Base-by-base conservation (phyloP, 495 filamentous ascomycete genomes). In the Annulohypoxylon bovei region DNA sequence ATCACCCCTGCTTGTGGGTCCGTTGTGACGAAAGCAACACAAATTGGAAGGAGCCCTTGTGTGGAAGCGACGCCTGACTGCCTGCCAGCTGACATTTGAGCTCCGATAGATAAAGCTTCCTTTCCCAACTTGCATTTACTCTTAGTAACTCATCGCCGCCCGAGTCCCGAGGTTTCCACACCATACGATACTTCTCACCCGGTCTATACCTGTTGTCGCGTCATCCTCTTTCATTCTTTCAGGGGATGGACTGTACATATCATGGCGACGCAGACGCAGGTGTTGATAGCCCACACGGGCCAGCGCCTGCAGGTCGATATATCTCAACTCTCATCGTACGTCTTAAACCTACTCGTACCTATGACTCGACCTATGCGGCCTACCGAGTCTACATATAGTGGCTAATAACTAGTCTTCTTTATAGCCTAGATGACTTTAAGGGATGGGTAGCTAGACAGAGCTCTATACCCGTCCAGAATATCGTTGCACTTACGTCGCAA, bases 271-370 rank as follows among this genome's bases (percentile, higher is more conserved):
- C 89, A 90, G 81, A 83, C 92, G 77, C 87, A 93, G 79, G 88
- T 97, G 79, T 91, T 91, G 80, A 88, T 95, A 65, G 94, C 92
- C 83, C 93, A 95, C 83, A 91, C 91, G 73, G 94, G 94, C 83
- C 89, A 93, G 83, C 89, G 90, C 82, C 85, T 94, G 76, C 83
- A 86, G 72, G 84, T 91, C 67, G 92, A 96, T 79, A 86, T 87
- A 23, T 84, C 86, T 53, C 86, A 87, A 50, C 88, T 93, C 77
- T 78, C 87, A 62, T 90, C 88, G 91, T 94, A 84, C 76, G 89
- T 84, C 20, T 63, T 37, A 32, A 6, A 12, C 61, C n/a, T 18
- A 6, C 35, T 23, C 35, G 16, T 56, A 22, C 18, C 12, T 42
- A 11, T 25, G 30, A 49, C 54, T 55, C 44, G 11, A 53, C 25